Percentiles rank a stretch among this genome's conserved stretches.
These are phyloP conservation scores for Malbranchea cinnamomea DNA, from an alignment of 2,329 filamentous ascomycete genomes.

Conservation along the genomic window DNA sequence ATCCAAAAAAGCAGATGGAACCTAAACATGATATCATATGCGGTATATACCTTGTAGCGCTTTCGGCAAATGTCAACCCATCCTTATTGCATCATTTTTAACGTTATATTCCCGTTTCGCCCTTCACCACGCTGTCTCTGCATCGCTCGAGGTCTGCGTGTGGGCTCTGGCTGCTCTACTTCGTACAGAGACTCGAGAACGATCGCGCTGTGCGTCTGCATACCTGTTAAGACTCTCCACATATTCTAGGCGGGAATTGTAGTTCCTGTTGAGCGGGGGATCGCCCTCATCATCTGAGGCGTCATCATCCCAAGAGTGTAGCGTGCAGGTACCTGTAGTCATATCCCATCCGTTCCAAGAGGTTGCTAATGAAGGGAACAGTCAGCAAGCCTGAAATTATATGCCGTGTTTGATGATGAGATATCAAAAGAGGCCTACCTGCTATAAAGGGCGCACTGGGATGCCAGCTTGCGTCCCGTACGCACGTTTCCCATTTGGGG, in stretches of 20 bases:
- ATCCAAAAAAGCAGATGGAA: too few species aligned
- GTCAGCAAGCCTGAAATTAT: slow-evolving; percentile 5
- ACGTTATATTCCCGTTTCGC: too few species aligned
- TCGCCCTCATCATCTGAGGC: slow-evolving; percentile 8
- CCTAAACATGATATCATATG: too few species aligned
- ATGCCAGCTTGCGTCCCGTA: slow-evolving; percentile 84
- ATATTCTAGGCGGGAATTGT: slow-evolving; percentile 7
- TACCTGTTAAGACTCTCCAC: too few species aligned
- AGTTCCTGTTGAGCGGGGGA: slow-evolving; percentile 6
- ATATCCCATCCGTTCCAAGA: slow-evolving; percentile 68
- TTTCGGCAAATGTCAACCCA: too few species aligned
- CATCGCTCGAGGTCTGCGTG: too few species aligned
- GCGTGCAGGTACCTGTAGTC: slow-evolving; percentile 56
- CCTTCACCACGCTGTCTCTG: too few species aligned
- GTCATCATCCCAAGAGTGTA: slow-evolving; percentile 62
- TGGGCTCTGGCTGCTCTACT: too few species aligned
- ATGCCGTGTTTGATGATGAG: not conserved
- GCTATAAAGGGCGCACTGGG: slow-evolving; percentile 68
- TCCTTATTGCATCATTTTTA: too few species aligned
- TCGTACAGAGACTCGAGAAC: too few species aligned
- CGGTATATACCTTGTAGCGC: too few species aligned
- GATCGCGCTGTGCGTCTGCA: too few species aligned
- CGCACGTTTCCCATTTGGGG: slow-evolving; percentile 57
- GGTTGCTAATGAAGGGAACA: slow-evolving; percentile 43
- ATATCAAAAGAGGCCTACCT: slow-evolving; percentile 29